phyloP scores from a whole-genome alignment of 495 filamentous ascomycete genomes.

The Annulohypoxylon moriforme region DNA sequence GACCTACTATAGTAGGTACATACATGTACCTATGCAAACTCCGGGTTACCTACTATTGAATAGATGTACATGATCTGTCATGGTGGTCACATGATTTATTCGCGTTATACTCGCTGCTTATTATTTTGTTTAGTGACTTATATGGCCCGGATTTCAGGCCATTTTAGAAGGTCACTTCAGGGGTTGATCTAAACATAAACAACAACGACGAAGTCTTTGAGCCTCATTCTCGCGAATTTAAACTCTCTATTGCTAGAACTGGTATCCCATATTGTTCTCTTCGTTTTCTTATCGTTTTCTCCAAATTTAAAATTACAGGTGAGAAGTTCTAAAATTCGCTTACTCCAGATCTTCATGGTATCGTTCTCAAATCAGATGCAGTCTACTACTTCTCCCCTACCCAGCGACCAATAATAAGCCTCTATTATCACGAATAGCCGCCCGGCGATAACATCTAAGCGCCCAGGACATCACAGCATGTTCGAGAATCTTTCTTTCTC shows the following conservation, averaged over 20 bases:
- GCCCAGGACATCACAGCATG: slow-evolving; percentile 34
- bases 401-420: slow-evolving; percentile 41
- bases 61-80: neutral
- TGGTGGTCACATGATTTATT: slow-evolving; percentile 14
- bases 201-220: slow-evolving; percentile 4
- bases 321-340: slow-evolving; percentile 17
- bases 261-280: neutral
- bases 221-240: slow-evolving; percentile 22
- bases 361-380: slow-evolving; percentile 25
- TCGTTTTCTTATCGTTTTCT: neutral
- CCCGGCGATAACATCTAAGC: slow-evolving; percentile 41
- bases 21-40: no score
- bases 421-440: slow-evolving; percentile 42
- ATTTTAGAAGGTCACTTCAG: neutral
- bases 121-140: neutral
- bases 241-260: neutral
- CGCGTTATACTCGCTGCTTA: neutral
- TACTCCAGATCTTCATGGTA: slow-evolving; percentile 5
- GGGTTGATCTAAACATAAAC: slow-evolving; percentile 15
- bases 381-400: neutral
- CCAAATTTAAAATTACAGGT: slow-evolving; percentile 24
- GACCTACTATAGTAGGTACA: no score
- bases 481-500: slow-evolving; percentile 45
- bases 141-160: neutral
- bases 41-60: no score